Evolutionary conservation across 768 basidiomycete genomes (phyloP).

Genomic region (Naganishia vaughanmartiniae): DNA sequence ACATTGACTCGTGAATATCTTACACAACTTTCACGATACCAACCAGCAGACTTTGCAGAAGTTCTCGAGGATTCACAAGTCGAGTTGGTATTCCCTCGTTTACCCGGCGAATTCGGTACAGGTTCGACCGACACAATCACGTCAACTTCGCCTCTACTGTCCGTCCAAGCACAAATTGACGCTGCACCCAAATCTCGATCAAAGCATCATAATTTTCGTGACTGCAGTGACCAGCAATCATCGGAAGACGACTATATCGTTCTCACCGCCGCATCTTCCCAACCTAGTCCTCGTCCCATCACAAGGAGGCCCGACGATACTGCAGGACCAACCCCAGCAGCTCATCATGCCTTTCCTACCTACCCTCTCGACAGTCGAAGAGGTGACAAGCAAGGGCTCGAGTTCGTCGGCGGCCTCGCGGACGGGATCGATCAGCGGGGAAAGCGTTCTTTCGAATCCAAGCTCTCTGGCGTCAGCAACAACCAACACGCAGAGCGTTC

Average conservation of each 20-base stretch:
- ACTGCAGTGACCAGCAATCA: conserved; percentile 8
- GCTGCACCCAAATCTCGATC: neutral
- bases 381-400: conserved; percentile 18
- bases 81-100: conserved; percentile 14
- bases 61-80: conserved; percentile 16
- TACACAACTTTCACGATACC: neutral
- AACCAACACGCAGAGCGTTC: neutral
- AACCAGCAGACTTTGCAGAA: neutral
- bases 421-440: conserved; percentile 12
- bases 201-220: conserved; percentile 21
- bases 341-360: conserved; percentile 26
- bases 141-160: conserved; percentile 2
- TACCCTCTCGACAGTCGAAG: conserved; percentile 17
- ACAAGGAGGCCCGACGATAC: neutral
- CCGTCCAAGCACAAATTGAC: neutral
- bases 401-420: neutral
- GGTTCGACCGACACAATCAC: conserved; percentile 5
- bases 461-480: neutral
- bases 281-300: neutral
- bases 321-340: neutral
- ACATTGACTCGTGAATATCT: conserved; percentile 5
- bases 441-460: neutral
- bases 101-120: conserved; percentile 11
- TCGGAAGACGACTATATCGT: conserved; percentile 25
- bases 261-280: neutral